Conservation (phyloP, 768 basidiomycete genomes). For the Tricholoma bakamatsutake region DNA sequence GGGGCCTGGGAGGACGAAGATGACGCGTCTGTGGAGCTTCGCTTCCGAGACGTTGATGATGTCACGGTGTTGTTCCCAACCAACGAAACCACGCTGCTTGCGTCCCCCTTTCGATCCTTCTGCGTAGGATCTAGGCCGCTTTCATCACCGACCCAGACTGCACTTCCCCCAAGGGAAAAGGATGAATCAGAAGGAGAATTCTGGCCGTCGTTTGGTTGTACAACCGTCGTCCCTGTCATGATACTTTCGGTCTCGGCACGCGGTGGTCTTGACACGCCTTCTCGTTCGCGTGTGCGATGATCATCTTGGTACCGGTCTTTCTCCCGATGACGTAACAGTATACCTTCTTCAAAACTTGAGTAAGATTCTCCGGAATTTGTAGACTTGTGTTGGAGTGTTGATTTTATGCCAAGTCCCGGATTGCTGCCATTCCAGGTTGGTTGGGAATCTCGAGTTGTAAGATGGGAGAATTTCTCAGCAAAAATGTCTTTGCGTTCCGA, state of each 20-base stretch:
- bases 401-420: slow-evolving; percentile 19
- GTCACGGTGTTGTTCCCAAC: slow-evolving; percentile 34
- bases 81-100: slow-evolving; percentile 35
- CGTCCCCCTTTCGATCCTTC: slow-evolving; percentile 37
- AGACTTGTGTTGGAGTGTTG: slow-evolving; percentile 35
- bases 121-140: slow-evolving; percentile 45
- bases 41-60: slow-evolving; percentile 38
- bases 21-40: slow-evolving; percentile 69
- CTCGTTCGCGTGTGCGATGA: slow-evolving; percentile 29
- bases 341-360: slow-evolving; percentile 65
- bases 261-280: slow-evolving; percentile 20
- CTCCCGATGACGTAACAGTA: slow-evolving; percentile 40
- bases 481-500: slow-evolving; percentile 93
- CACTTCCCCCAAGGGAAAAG: slow-evolving; percentile 73
- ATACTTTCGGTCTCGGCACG: slow-evolving; percentile 34
- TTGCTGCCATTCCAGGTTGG: slow-evolving; percentile 21
- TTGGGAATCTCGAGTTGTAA: slow-evolving; percentile 20
- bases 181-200: slow-evolving; percentile 67
- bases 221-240: slow-evolving; percentile 22
- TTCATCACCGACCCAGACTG: slow-evolving; percentile 82
- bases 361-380: slow-evolving; percentile 57
- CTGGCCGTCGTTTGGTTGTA: slow-evolving; percentile 26
- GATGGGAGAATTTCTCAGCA: slow-evolving; percentile 67
- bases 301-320: slow-evolving; percentile 26
- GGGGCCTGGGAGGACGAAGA: slow-evolving; percentile 59